Percentiles rank a stretch among this genome's conserved stretches.
Conservation (phyloP, 2,329 filamentous ascomycete species). For the Didymella pomorum region DNA sequence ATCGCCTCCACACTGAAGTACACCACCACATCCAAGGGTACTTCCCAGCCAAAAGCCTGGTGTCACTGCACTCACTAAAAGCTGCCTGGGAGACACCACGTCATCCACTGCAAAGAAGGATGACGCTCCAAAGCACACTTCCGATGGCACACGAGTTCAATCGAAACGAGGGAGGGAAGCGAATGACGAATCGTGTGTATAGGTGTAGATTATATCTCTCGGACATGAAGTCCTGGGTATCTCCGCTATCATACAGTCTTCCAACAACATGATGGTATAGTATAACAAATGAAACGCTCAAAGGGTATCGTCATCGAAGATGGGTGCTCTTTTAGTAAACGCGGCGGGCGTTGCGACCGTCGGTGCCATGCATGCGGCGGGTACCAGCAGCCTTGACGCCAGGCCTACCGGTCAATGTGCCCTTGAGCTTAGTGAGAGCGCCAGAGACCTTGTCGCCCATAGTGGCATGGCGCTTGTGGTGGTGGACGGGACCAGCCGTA, state of each 20-base stretch:
- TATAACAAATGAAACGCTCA: conserved; percentile 9
- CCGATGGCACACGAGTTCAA: too few species aligned
- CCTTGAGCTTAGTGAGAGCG: conserved; percentile 76
- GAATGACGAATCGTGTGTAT: too few species aligned
- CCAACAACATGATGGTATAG: neutral
- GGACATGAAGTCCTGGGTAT: neutral
- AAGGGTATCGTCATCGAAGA: conserved; percentile 7
- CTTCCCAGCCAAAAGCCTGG: too few species aligned
- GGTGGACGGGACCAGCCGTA: conserved; percentile 53
- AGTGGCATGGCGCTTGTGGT: conserved; percentile 72
- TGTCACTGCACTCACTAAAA: too few species aligned
- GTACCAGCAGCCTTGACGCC: conserved; percentile 80
- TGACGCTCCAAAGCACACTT: too few species aligned
- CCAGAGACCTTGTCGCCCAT: conserved; percentile 82
- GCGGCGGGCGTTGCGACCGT: conserved; percentile 64
- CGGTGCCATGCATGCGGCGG: conserved; percentile 76
- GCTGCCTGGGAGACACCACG: too few species aligned
- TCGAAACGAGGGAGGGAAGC: too few species aligned
- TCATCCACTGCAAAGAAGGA: too few species aligned
- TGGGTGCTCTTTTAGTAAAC: conserved; percentile 31
- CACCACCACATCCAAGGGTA: too few species aligned
- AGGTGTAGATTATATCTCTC: neutral
- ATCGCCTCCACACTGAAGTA: too few species aligned
- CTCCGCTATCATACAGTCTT: conserved; percentile 7
- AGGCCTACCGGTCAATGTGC: conserved; percentile 71